These are phyloP conservation scores for Biancaea sappan DNA, from an alignment of 306 rosid genomes.

Conservation along the genomic window DNA sequence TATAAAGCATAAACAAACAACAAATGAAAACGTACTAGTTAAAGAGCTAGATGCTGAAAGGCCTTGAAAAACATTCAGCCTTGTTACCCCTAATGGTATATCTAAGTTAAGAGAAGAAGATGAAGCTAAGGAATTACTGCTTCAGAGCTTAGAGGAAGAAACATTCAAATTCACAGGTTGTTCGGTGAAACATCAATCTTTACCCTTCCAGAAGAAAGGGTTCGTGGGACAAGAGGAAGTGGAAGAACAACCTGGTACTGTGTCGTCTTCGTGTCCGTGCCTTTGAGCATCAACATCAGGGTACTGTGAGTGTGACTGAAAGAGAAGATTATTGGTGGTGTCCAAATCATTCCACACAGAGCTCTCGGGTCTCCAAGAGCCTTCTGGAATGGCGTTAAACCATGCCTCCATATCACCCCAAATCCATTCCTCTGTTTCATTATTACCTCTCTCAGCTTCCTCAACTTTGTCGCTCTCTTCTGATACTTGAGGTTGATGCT, in stretches of 20 bases:
- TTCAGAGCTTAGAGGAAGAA: no score
- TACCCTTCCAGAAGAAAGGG: slow-evolving; percentile 55
- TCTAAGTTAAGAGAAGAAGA: no score
- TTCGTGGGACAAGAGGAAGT: slow-evolving; percentile 55
- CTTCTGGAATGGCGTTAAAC: slow-evolving; percentile 70
- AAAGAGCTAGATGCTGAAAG: slow-evolving; percentile 41
- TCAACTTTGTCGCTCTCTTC: slow-evolving; percentile 43
- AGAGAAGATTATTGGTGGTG: slow-evolving; percentile 52
- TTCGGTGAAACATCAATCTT: slow-evolving; percentile 45
- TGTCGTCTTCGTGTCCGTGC: slow-evolving; percentile 47
- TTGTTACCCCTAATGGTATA: slow-evolving; percentile 32
- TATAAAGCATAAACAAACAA: not conserved
- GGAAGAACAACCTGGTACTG: slow-evolving; percentile 44
- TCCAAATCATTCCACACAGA: slow-evolving; percentile 92
- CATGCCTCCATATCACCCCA: slow-evolving; percentile 79
- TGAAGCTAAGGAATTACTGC: no score
- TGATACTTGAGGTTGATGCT: slow-evolving; percentile 34
- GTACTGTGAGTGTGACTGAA: slow-evolving; percentile 61
- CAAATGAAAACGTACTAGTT: not conserved
- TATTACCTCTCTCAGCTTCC: not conserved
- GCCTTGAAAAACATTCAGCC: slow-evolving; percentile 49
- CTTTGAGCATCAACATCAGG: slow-evolving; percentile 31
- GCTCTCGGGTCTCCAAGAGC: slow-evolving; percentile 90
- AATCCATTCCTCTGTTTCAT: slow-evolving; percentile 48
- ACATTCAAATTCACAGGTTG: no score